phyloP scores from a whole-genome alignment of 2,329 filamentous ascomycete species.

The Pseudogymnoascus sp. region DNA sequence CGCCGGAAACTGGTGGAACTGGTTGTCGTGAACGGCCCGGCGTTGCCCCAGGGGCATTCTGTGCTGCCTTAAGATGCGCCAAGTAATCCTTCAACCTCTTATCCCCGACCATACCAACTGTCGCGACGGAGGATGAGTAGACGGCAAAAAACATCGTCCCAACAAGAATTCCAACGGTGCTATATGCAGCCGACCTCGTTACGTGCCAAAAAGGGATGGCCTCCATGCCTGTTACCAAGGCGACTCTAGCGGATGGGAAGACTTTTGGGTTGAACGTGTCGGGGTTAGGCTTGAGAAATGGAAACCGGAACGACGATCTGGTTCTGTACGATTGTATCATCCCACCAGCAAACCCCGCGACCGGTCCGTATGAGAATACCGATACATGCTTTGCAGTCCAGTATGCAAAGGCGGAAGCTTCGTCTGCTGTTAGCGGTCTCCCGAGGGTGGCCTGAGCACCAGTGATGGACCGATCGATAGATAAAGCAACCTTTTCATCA shows the following conservation, averaged over 20 bases:
- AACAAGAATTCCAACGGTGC: slow-evolving; percentile 17
- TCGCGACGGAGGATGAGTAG: slow-evolving; percentile 21
- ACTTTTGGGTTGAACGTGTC: slow-evolving; percentile 19
- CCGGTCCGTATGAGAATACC: slow-evolving; percentile 22
- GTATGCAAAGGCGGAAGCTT: slow-evolving; percentile 23
- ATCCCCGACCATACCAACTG: slow-evolving; percentile 23
- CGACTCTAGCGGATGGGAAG: slow-evolving; percentile 15
- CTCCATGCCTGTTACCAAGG: slow-evolving; percentile 14
- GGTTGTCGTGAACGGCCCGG: slow-evolving; percentile 12
- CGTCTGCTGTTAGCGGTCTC: slow-evolving; percentile 21
- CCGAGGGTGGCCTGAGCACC: slow-evolving; percentile 13
- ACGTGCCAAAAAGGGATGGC: slow-evolving; percentile 22
- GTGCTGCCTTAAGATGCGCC: slow-evolving; percentile 12
- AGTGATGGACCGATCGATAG: slow-evolving; percentile 9
- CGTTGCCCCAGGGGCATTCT: not conserved
- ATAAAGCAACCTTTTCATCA: slow-evolving; percentile 9
- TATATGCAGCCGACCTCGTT: slow-evolving; percentile 20
- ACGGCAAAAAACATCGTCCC: slow-evolving; percentile 18
- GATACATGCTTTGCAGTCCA: slow-evolving; percentile 23
- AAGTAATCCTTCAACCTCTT: slow-evolving; percentile 21
- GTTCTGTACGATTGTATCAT: slow-evolving; percentile 21
- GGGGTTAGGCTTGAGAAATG: slow-evolving; percentile 25
- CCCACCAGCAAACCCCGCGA: slow-evolving; percentile 21
- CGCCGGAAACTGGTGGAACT: not conserved
- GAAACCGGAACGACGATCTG: slow-evolving; percentile 21